Percentiles rank a stretch among this genome's conserved stretches.
These are phyloP conservation scores for Coemansia reversa DNA, from an alignment of 192 early-diverging fungal genomes.

Conservation along the genomic window DNA sequence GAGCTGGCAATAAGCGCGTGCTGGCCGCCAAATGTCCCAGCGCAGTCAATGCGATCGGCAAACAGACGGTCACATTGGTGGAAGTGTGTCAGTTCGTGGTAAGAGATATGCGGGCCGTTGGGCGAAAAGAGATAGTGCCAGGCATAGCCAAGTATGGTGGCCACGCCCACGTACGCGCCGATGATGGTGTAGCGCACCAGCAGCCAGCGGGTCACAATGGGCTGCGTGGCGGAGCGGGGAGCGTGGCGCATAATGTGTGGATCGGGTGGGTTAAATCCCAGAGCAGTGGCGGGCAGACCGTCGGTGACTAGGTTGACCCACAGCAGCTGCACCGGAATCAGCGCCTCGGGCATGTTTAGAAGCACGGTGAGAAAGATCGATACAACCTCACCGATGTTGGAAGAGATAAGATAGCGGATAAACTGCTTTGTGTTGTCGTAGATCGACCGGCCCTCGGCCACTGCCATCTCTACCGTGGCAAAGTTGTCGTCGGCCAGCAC, in stretches of 20 bases:
- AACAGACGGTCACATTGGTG: slow-evolving; percentile 85
- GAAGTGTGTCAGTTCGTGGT: slow-evolving; percentile 89
- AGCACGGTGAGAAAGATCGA: slow-evolving; percentile 96
- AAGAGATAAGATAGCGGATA: slow-evolving; percentile 96
- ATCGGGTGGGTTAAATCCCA: slow-evolving; percentile 97
- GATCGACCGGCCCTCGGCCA: slow-evolving; percentile 95
- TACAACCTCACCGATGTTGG: slow-evolving; percentile 99
- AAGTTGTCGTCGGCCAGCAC: slow-evolving; percentile 99
- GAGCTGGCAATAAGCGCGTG: slow-evolving; percentile 88
- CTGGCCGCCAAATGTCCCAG: slow-evolving; percentile 75
- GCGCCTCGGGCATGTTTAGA: slow-evolving; percentile 93
- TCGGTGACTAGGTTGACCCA: slow-evolving; percentile 99
- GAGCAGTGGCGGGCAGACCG: slow-evolving; percentile 94
- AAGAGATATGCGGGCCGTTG: slow-evolving; percentile 85
- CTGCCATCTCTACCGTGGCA: slow-evolving; percentile 94
- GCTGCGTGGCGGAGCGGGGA: slow-evolving; percentile 82
- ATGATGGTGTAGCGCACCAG: slow-evolving; percentile 93
- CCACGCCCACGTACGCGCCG: slow-evolving; percentile 88
- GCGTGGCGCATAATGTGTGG: slow-evolving; percentile 92
- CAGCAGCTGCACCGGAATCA: slow-evolving; percentile 96
- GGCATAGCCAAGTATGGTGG: slow-evolving; percentile 94
- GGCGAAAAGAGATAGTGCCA: slow-evolving; percentile 98
- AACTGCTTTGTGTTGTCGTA: slow-evolving; percentile 99
- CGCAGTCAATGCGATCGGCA: slow-evolving; percentile 84
- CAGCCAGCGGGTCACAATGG: slow-evolving; percentile 91